Evolutionary conservation across 257 asterid species (phyloP).

Genomic region (Solanum bulbocastanum): DNA sequence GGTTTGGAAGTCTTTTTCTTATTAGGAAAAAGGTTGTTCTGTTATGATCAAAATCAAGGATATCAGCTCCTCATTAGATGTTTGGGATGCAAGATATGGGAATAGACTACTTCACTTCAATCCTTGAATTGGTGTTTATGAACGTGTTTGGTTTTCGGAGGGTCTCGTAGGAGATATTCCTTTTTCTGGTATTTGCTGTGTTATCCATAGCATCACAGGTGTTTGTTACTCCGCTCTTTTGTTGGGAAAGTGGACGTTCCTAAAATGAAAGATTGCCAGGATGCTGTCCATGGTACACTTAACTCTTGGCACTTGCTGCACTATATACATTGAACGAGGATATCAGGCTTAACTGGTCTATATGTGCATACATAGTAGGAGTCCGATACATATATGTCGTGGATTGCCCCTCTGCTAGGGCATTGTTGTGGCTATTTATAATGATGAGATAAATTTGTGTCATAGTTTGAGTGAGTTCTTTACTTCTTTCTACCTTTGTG

Average conservation of each 20-base stretch:
- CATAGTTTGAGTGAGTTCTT: background rate
- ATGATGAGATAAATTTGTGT: background rate
- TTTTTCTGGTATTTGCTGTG: background rate
- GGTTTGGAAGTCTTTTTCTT: background rate
- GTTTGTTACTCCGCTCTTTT: background rate
- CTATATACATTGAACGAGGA: background rate
- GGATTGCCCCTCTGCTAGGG: background rate
- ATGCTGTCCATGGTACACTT: background rate
- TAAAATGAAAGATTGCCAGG: background rate
- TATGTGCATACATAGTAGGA: background rate
- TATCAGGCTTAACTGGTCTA: background rate
- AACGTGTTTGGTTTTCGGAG: background rate
- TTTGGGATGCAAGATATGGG: background rate
- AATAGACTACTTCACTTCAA: background rate
- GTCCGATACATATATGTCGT: background rate
- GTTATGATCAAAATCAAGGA: background rate
- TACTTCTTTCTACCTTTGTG: background rate
- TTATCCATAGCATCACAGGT: background rate
- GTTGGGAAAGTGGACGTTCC: background rate
- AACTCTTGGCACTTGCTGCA: background rate
- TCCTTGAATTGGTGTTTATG: background rate
- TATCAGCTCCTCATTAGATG: background rate
- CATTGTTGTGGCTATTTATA: background rate
- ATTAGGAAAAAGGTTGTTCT: background rate
- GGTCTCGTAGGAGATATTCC: background rate